Base-by-base conservation (phyloP, 1,284 basidiomycete species). In the Sporisorium exsertum region DNA sequence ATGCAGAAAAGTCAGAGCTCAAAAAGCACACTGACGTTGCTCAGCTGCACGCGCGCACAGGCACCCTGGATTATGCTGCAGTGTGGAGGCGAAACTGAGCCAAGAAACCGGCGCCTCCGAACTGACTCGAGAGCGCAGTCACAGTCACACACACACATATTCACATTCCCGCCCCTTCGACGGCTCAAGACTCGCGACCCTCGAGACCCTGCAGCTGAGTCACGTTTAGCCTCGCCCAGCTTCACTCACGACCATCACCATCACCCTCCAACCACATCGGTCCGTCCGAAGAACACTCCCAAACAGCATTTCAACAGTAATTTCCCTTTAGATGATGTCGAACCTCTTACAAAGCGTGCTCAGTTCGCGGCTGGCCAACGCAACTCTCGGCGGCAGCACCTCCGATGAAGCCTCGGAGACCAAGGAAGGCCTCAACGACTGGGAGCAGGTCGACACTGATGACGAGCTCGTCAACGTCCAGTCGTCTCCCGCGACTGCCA, bases 281-380 rank as follows among this genome's bases (percentile, higher is more conserved):
- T 33, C 16, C 22, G 24, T 26, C 27, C 45, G 20, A 29, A 29
- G 7, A 8, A 27, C 12, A 27, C 7, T 27, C 12, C 8, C 49
- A 16, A 32, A 32, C n/a, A 20, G 26, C 29, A 33, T 15, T n/a
- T 9, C 18, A 16, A 20, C 8, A n/a, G n/a, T n/a, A n/a, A n/a
- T 32, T n/a, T 7, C 13, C 33, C 16, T 13, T 40, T 63, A 27
- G 8, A 64, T 64, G 51, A 81, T 81, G 79, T 81, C 79, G 56
- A 78, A 71, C 53, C 71, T 81, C 12, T 60, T 81, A 5, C 77
- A 81, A 24, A 75, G 64, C 58, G 79, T 81, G 22, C 68, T 80
- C 35, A 72, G 68, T 51, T 79, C 79, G 27, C 58, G 78, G 27
- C 71, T 81, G 10, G 74, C 78, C 47, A 71, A 77, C 43, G 72